Conservation (phyloP, 208 protist genomes). For the Leishmania amazonensis region DNA sequence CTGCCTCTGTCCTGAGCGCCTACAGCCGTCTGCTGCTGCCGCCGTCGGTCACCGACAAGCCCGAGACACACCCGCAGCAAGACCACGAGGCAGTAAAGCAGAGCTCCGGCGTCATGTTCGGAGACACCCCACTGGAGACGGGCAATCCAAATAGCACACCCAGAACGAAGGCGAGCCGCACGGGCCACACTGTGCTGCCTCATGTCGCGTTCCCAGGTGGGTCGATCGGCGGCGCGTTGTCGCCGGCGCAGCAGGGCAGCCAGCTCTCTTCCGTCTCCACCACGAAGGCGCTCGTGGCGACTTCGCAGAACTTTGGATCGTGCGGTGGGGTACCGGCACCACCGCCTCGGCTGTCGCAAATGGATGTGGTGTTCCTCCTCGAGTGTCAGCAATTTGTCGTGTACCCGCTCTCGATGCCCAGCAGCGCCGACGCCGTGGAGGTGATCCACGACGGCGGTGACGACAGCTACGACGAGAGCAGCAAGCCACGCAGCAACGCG, state of each 20-base stretch:
- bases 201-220: not conserved
- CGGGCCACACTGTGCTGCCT: not conserved
- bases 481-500: not conserved
- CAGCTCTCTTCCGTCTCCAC: not conserved
- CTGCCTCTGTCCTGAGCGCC: conserved; percentile 16
- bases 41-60: conserved; percentile 17
- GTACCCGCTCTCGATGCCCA: conserved; percentile 43
- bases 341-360: conserved; percentile 38
- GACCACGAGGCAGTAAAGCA: not conserved
- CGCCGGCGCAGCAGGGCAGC: not conserved
- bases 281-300: not conserved
- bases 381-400: conserved; percentile 50
- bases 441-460: not conserved
- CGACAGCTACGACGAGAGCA: conserved; percentile 1
- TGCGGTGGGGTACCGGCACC: not conserved
- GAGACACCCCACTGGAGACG: not conserved
- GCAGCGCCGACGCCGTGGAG: not conserved
- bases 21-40: conserved; percentile 34
- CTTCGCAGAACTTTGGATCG: not conserved
- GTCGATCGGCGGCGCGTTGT: not conserved
- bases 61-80: not conserved
- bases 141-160: not conserved
- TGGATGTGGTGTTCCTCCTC: conserved; percentile 44
- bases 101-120: not conserved
- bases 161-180: not conserved